Percentiles rank a stretch among this genome's conserved stretches.
Evolutionary conservation across 2,329 filamentous ascomycete genomes (phyloP).

Genomic region (Esteya vermicola): DNA sequence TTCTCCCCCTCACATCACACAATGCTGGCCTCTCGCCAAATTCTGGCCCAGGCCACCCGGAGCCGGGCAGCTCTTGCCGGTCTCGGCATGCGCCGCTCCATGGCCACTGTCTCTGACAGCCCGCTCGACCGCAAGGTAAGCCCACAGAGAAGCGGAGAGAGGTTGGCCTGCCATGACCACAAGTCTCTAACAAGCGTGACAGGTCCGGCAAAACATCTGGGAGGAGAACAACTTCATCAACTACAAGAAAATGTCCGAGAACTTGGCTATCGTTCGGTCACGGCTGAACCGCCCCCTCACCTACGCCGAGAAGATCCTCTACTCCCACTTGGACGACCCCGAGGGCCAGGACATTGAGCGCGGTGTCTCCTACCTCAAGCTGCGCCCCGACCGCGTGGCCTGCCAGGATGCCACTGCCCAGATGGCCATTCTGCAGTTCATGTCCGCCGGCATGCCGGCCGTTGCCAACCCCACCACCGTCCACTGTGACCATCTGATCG

Average conservation of each 20-base stretch:
- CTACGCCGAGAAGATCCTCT: conserved; percentile 96
- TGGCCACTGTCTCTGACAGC: conserved; percentile 78
- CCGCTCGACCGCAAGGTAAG: conserved; percentile 73
- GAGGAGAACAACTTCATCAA: conserved; percentile 97
- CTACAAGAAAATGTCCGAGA: conserved; percentile 99
- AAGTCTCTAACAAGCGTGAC: conserved; percentile 2
- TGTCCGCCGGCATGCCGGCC: conserved; percentile 92
- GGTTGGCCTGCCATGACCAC: too few species aligned
- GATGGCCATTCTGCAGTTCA: conserved; percentile 99
- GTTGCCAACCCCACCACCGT: conserved; percentile 92
- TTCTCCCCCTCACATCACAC: conserved; percentile 15
- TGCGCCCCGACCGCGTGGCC: conserved; percentile 92
- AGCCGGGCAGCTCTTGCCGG: conserved; percentile 41
- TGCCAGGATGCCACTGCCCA: conserved; percentile 99
- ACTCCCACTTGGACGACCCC: conserved; percentile 96
- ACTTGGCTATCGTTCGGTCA: conserved; percentile 76
- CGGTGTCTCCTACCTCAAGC: conserved; percentile 88
- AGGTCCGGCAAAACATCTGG: conserved; percentile 90
- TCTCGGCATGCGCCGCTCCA: conserved; percentile 48
- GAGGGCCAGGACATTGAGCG: conserved; percentile 94
- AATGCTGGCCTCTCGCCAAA: conserved; percentile 60
- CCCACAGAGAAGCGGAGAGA: too few species aligned
- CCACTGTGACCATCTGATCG: conserved; percentile 98
- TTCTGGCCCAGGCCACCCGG: conserved; percentile 51
- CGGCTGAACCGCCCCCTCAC: conserved; percentile 88